phyloP scores from a whole-genome alignment of 331 rosid species.

The Phaseolus coccineus region DNA sequence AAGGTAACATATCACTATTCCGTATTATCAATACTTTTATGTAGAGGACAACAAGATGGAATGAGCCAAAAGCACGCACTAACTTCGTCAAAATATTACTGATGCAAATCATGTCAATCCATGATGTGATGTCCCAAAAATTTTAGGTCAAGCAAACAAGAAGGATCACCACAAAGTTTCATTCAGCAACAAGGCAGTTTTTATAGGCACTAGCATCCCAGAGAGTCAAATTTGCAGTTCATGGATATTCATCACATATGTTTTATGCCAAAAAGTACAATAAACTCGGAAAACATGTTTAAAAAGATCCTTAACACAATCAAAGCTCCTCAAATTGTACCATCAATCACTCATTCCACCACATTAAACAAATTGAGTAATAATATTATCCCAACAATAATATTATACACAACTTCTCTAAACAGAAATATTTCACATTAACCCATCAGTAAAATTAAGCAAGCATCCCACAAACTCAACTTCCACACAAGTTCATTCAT shows the following conservation, averaged over 20 bases:
- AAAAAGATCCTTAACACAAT: not conserved
- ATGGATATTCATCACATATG: constrained; percentile 51
- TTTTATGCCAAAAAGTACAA: constrained; percentile 31
- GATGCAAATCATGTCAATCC: constrained; percentile 2
- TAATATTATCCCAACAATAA: not conserved
- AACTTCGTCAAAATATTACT: not conserved
- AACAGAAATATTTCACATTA: not conserved
- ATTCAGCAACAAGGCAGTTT: constrained; percentile 52
- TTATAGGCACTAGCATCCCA: constrained; percentile 60
- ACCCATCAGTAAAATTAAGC: constrained; percentile 1
- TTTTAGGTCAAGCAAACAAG: constrained; percentile 12
- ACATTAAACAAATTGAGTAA: not conserved
- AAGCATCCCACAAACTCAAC: not conserved
- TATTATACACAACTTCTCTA: not conserved
- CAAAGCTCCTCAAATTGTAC: not conserved
- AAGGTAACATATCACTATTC: constrained; percentile 26
- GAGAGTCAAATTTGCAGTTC: constrained; percentile 65
- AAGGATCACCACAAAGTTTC: constrained; percentile 40
- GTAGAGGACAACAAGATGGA: not conserved
- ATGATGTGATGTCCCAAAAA: not conserved
- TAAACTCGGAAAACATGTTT: not conserved
- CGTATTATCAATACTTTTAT: not conserved
- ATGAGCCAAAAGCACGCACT: not conserved
- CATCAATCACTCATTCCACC: not conserved
- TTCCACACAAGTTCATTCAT: not conserved